Evolutionary conservation across 345 rosid genomes (phyloP), one percentile per base, ranked within the genome.

Genomic region (Hibiscus syriacus): DNA sequence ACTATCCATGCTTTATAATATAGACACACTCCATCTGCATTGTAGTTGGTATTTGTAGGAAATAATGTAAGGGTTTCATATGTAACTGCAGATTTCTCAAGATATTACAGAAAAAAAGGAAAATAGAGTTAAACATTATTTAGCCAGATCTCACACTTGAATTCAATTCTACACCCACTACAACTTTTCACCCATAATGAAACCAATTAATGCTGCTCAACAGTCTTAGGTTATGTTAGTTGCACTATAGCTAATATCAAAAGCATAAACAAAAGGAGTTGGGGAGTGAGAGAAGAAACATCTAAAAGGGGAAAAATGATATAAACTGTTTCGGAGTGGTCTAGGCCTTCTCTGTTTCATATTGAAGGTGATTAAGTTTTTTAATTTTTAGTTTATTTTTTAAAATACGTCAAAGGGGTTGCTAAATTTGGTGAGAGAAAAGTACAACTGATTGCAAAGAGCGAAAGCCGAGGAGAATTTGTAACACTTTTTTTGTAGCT

Each of bases 391-490:
- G 13, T 25, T n/a, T 49, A 6, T 49, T 34, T 65, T 36, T 48
- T 62, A 4, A 52, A 46, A 54, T 38, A 36, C 5, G 2, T 4
- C 25, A 2, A 49, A 36, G 17, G 41, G 48, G 14, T 75, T 73
- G 38, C 78, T 70, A 75, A 73, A 75, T 78, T 79, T 80, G 81
- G 46, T 38, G 68, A 76, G 66, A 59, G 60, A 63, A 64, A 65
- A 66, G 57, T 34, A 73, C 49, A 70, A 77, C 78, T 73, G 67
- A 68, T 38, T 2, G 65, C 12, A 26, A 13, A 57, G 67, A 63
- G 72, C 83, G 78, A 61, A 70, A 75, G 72, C 55, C 60, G 41
- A 73, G 83, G 86, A 81, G 29, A 22, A 50, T 54, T 60, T 61
- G 3, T 66, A 48, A 56, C 55, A 38, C 46, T n/a, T 19, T 41